Conservation (phyloP, 2,329 filamentous ascomycete genomes). For the Erysiphe neolycopersici region DNA sequence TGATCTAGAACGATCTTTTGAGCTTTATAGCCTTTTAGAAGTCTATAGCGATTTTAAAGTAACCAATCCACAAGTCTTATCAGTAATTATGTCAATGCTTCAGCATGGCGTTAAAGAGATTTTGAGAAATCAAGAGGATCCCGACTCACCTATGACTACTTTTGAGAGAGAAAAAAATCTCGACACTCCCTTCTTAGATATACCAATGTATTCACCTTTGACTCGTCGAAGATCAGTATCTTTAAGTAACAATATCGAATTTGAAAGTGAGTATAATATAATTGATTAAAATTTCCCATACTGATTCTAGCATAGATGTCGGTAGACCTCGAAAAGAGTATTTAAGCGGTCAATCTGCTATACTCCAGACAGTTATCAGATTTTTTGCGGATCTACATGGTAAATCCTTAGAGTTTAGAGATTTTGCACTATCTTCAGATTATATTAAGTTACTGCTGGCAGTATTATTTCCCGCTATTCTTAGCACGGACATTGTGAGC, state of each 20-base stretch:
- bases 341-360: slow-evolving; percentile 29
- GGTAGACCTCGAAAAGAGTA: slow-evolving; percentile 20
- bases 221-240: slow-evolving; percentile 31
- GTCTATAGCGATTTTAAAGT: slow-evolving; percentile 45
- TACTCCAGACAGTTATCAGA: slow-evolving; percentile 50
- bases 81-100: slow-evolving; percentile 64
- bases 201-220: neutral
- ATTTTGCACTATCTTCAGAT: slow-evolving; percentile 54
- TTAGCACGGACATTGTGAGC: slow-evolving; percentile 59
- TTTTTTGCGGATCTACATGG: slow-evolving; percentile 57
- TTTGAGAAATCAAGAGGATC: slow-evolving; percentile 31
- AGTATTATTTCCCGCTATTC: slow-evolving; percentile 65
- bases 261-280: slow-evolving; percentile 19
- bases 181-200: neutral
- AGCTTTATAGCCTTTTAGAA: slow-evolving; percentile 46
- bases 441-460: slow-evolving; percentile 59
- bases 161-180: slow-evolving; percentile 5
- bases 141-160: slow-evolving; percentile 22
- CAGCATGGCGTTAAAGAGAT: slow-evolving; percentile 56
- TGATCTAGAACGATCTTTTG: slow-evolving; percentile 46
- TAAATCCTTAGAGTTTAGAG: slow-evolving; percentile 52
- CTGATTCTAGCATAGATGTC: slow-evolving; percentile 12
- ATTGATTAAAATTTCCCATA: neutral
- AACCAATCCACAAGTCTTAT: slow-evolving; percentile 48
- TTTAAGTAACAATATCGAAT: slow-evolving; percentile 30